Conservation (phyloP, 768 basidiomycete species). For the Trametopsis cervina region DNA sequence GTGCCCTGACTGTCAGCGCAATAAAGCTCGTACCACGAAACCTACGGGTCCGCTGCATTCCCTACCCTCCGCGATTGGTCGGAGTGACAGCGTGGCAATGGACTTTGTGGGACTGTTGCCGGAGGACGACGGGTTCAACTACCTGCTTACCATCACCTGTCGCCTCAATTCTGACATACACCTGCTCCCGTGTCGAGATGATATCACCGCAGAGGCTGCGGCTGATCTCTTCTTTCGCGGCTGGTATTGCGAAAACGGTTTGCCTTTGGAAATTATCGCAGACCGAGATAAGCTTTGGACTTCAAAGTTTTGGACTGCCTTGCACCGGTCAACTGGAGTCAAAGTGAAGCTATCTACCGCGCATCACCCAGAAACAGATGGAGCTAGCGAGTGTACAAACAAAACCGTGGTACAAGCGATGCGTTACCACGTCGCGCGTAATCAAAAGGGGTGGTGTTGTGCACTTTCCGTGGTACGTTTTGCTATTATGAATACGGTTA, state of each 20-base stretch:
- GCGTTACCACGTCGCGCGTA: conserved; percentile 11
- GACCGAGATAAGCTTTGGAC: conserved; percentile 25
- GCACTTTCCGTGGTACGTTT: conserved; percentile 14
- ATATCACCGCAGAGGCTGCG: conserved; percentile 13
- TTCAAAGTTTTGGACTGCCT: conserved; percentile 23
- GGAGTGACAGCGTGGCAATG: conserved; percentile 18
- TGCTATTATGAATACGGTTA: conserved; percentile 15
- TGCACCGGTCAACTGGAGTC: conserved; percentile 17
- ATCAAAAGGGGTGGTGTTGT: conserved; percentile 13
- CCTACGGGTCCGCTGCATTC: conserved; percentile 19
- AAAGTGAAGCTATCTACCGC: conserved; percentile 24
- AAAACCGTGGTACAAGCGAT: conserved; percentile 17
- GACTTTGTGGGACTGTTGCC: conserved; percentile 26
- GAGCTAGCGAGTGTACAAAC: conserved; percentile 22
- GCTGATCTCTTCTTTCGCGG: conserved; percentile 19
- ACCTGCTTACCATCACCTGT: conserved; percentile 21
- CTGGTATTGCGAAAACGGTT: conserved; percentile 26
- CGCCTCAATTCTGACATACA: conserved; percentile 11
- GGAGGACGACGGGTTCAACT: conserved; percentile 18
- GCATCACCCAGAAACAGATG: conserved; percentile 30
- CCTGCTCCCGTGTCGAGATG: conserved; percentile 7
- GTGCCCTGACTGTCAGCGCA: conserved; percentile 26
- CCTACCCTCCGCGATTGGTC: conserved; percentile 13
- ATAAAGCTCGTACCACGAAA: conserved; percentile 26
- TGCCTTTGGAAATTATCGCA: conserved; percentile 25